Percentiles rank a stretch among this genome's conserved stretches.
Evolutionary conservation across 371 early-diverging fungal genomes (phyloP).

Genomic region (Syncephalastrum racemosum): DNA sequence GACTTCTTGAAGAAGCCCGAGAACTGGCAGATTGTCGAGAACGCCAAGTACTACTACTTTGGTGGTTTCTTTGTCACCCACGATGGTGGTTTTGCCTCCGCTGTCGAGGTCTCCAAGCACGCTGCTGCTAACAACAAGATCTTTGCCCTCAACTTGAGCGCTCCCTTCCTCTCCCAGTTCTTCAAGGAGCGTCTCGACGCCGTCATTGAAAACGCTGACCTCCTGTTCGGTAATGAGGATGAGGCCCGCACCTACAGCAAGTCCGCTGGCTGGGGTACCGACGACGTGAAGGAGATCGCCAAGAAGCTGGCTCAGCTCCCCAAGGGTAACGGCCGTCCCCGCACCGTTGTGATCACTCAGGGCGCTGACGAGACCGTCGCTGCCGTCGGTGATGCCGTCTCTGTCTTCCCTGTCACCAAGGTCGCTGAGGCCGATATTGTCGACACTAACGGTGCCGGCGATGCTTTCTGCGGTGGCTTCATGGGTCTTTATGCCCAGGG

Average conservation of each 20-base stretch:
- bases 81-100: constrained; percentile 64
- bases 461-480: constrained; percentile 96
- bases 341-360: constrained; percentile 93
- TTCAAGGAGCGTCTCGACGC: constrained; percentile 82
- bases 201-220: constrained; percentile 81
- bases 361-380: constrained; percentile 79
- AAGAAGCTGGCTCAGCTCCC: constrained; percentile 79
- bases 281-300: constrained; percentile 79
- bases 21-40: constrained; percentile 86
- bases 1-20: constrained; percentile 73
- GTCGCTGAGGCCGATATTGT: constrained; percentile 75
- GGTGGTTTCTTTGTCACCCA: constrained; percentile 93
- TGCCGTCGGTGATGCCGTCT: constrained; percentile 59
- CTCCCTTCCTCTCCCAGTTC: constrained; percentile 94
- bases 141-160: constrained; percentile 92
- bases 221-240: constrained; percentile 94
- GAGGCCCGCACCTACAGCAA: constrained; percentile 87
- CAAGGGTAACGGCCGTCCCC: constrained; percentile 76
- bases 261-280: constrained; percentile 65
- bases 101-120: constrained; percentile 83
- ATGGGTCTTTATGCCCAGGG: constrained; percentile 82
- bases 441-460: constrained; percentile 97
- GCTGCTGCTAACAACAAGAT: constrained; percentile 72
- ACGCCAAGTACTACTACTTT: constrained; percentile 87
- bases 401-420: constrained; percentile 71